phyloP scores from a whole-genome alignment of 768 basidiomycete species.

The Mycena indigotica region DNA sequence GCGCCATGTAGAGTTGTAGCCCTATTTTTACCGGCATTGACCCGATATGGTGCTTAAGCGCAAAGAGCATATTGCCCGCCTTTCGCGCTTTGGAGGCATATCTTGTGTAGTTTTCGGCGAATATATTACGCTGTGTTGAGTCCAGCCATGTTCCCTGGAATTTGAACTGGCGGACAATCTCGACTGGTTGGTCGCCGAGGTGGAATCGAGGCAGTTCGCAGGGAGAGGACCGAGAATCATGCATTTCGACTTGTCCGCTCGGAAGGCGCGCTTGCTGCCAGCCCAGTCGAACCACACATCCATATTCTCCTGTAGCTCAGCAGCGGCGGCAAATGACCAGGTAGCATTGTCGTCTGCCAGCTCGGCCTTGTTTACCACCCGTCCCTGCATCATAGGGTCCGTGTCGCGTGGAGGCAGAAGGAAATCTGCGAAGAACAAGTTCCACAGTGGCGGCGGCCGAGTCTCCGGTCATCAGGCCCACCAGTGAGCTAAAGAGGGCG shows the following conservation, averaged over 20 bases:
- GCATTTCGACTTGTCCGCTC: slow-evolving; percentile 25
- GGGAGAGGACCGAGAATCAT: slow-evolving; percentile 25
- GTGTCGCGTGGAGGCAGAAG: slow-evolving; percentile 11
- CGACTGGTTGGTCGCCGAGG: slow-evolving; percentile 5
- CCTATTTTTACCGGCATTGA: not conserved
- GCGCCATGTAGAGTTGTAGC: slow-evolving; percentile 9
- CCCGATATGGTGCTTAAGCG: not conserved
- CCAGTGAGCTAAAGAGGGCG: not conserved
- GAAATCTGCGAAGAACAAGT: slow-evolving; percentile 28
- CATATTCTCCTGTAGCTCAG: slow-evolving; percentile 23
- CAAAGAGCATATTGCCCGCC: not conserved
- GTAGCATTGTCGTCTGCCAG: slow-evolving; percentile 32
- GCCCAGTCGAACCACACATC: slow-evolving; percentile 26
- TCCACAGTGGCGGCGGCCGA: slow-evolving; percentile 23
- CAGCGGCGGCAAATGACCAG: slow-evolving; percentile 18
- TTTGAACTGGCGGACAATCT: slow-evolving; percentile 24
- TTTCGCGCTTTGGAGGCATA: slow-evolving; percentile 9
- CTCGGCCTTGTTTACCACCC: slow-evolving; percentile 22
- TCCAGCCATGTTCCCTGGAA: slow-evolving; percentile 23
- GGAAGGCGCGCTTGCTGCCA: slow-evolving; percentile 29
- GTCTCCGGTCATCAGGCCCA: not conserved
- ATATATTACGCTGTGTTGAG: slow-evolving; percentile 9
- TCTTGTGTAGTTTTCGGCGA: slow-evolving; percentile 18
- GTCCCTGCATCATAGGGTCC: slow-evolving; percentile 19
- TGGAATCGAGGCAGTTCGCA: not conserved